phyloP scores from a whole-genome alignment of 768 basidiomycete genomes.

The Cystofilobasidium capitatum region DNA sequence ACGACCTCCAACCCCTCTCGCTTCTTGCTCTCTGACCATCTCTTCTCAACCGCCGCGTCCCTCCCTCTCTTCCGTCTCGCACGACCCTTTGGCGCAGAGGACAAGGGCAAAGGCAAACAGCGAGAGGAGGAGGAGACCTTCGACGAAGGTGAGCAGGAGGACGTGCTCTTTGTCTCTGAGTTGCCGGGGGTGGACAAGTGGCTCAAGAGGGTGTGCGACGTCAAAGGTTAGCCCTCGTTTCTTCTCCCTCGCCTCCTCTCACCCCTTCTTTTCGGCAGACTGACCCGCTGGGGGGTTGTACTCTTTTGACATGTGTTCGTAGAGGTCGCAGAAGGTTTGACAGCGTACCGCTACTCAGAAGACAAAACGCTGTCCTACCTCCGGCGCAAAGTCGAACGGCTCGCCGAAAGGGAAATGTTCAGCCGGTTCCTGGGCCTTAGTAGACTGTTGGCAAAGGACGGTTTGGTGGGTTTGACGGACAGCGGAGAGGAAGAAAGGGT shows the following conservation, averaged over 20 bases:
- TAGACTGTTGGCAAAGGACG: constrained; percentile 18
- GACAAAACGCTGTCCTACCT: constrained; percentile 10
- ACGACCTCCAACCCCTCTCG: constrained; percentile 24
- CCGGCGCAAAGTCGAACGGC: constrained; percentile 8
- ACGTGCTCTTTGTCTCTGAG: constrained; percentile 4
- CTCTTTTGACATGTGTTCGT: neutral
- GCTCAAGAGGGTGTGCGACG: constrained; percentile 17
- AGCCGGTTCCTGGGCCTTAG: constrained; percentile 6
- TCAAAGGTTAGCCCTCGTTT: neutral
- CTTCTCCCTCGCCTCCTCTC: neutral
- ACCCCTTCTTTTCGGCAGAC: neutral
- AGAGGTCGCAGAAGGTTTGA: constrained; percentile 11
- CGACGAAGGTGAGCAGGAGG: constrained; percentile 10
- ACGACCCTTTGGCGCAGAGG: constrained; percentile 2
- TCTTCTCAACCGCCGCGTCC: constrained; percentile 20
- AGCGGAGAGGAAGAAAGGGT: neutral
- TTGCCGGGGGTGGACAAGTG: constrained; percentile 2
- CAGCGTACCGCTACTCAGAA: constrained; percentile 8
- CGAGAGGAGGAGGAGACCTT: neutral
- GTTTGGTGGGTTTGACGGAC: constrained; percentile 7
- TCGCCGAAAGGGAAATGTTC: constrained; percentile 11
- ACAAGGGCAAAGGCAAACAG: constrained; percentile 2
- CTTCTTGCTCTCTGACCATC: constrained; percentile 23
- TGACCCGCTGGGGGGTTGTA: too few species aligned
- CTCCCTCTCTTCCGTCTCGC: neutral